These are phyloP conservation scores for Leucosporidium yakuticum DNA, from an alignment of 768 basidiomycete species.

Conservation along the genomic window DNA sequence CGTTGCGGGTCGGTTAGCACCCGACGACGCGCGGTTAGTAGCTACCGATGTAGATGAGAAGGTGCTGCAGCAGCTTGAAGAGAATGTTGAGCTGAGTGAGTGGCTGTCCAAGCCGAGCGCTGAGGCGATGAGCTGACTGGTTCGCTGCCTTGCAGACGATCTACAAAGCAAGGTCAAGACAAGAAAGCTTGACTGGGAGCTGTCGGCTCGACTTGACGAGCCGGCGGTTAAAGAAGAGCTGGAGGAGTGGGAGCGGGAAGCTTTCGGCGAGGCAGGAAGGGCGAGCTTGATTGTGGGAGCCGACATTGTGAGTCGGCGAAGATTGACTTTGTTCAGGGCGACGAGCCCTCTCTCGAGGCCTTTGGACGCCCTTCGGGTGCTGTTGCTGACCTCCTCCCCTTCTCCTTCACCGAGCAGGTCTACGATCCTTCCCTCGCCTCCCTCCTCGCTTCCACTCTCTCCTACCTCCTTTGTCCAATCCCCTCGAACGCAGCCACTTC, in stretches of 20 bases:
- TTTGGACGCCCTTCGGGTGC: no score
- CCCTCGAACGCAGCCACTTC: neutral
- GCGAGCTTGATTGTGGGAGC: conserved; percentile 23
- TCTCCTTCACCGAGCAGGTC: conserved; percentile 12
- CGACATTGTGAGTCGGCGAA: conserved; percentile 20
- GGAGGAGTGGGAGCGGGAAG: neutral
- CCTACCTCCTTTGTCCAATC: conserved; percentile 1
- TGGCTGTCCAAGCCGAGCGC: neutral
- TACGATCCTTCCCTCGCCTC: conserved; percentile 22
- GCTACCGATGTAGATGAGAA: conserved; percentile 27
- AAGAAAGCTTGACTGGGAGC: conserved; percentile 23
- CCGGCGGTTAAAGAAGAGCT: neutral
- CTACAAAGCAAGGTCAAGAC: neutral
- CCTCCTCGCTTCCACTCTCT: conserved; percentile 7
- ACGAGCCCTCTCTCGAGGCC: no score
- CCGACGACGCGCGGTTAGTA: neutral
- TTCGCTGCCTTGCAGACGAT: neutral
- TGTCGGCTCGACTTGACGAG: neutral
- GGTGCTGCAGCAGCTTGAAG: conserved; percentile 14
- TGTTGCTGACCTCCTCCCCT: neutral
- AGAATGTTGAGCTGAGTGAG: conserved; percentile 25
- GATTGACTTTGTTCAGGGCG: no score
- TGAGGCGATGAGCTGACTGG: neutral
- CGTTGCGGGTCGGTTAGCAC: neutral
- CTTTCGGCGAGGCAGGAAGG: neutral